A percentile compares a stretch with the other conserved stretches of the same genome.
Evolutionary conservation across 345 rosid species (phyloP).

Genomic region (Melastoma malabathricum): DNA sequence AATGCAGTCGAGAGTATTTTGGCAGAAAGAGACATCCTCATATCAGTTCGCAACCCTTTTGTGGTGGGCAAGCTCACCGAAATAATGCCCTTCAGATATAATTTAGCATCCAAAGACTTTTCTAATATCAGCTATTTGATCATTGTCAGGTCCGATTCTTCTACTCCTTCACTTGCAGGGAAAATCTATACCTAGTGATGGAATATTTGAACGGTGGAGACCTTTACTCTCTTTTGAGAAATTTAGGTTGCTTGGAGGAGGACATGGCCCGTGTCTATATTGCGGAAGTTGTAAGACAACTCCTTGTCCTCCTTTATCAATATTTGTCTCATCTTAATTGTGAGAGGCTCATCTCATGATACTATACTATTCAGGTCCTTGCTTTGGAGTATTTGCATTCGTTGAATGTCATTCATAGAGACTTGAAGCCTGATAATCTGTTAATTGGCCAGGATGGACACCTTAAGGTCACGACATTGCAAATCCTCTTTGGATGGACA

Average conservation of each 20-base stretch:
- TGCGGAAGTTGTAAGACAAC: slow-evolving; percentile 83
- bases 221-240: slow-evolving; percentile 77
- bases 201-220: slow-evolving; percentile 98
- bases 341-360: neutral
- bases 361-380: slow-evolving; percentile 61
- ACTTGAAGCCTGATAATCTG: slow-evolving; percentile 94
- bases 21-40: slow-evolving; percentile 88
- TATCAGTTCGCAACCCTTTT: slow-evolving; percentile 90
- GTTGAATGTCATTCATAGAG: slow-evolving; percentile 83
- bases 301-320: slow-evolving; percentile 2
- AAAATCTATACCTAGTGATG: slow-evolving; percentile 95
- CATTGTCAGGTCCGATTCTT: slow-evolving; percentile 80
- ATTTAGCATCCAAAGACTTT: slow-evolving; percentile 5
- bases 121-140: slow-evolving; percentile 16
- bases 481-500: slow-evolving; percentile 5
- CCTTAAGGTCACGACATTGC: slow-evolving; percentile 55
- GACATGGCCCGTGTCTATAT: slow-evolving; percentile 82
- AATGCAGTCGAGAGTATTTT: slow-evolving; percentile 95
- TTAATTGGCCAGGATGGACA: slow-evolving; percentile 98
- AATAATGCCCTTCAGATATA: slow-evolving; percentile 6
- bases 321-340: neutral
- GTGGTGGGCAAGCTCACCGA: slow-evolving; percentile 53
- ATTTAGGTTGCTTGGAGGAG: slow-evolving; percentile 85
- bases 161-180: slow-evolving; percentile 97
- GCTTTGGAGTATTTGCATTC: slow-evolving; percentile 98